phyloP scores from a whole-genome alignment of 1,284 basidiomycete genomes.

The Papiliotrema terrestris region DNA sequence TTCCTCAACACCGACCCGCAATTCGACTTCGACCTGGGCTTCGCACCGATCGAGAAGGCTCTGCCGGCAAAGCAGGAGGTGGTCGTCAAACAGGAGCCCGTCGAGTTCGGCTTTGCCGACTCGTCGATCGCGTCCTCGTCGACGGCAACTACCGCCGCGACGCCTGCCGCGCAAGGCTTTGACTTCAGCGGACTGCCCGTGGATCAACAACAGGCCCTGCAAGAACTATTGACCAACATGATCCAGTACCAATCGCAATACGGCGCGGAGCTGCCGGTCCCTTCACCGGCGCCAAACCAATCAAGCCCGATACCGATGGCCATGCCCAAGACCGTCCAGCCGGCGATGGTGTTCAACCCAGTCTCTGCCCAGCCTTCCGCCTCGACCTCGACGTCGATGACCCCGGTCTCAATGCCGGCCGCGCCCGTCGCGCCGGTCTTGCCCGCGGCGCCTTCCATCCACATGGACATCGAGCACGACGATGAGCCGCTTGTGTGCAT shows the following conservation, averaged over 20 bases:
- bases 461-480: conserved; percentile 7
- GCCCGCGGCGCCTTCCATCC: not conserved
- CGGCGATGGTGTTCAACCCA: not conserved
- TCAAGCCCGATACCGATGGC: not conserved
- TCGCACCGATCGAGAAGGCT: conserved; percentile 18
- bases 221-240: conserved; percentile 38
- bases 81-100: conserved; percentile 39
- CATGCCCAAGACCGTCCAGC: not conserved
- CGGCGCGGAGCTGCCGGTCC: conserved; percentile 17
- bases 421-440: not conserved
- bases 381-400: conserved; percentile 11
- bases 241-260: conserved; percentile 35
- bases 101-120: conserved; percentile 20
- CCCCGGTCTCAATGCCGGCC: not conserved
- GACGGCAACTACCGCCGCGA: not conserved
- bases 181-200: conserved; percentile 23
- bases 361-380: not conserved
- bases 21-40: conserved; percentile 15
- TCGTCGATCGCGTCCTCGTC: conserved; percentile 4
- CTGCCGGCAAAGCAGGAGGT: conserved; percentile 9
- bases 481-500: conserved; percentile 26
- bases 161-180: conserved; percentile 3
- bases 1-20: conserved; percentile 10
- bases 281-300: not conserved
- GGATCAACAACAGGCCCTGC: conserved; percentile 40